Conservation (phyloP, 768 basidiomycete species). For the Tylopilus subfusipes region DNA sequence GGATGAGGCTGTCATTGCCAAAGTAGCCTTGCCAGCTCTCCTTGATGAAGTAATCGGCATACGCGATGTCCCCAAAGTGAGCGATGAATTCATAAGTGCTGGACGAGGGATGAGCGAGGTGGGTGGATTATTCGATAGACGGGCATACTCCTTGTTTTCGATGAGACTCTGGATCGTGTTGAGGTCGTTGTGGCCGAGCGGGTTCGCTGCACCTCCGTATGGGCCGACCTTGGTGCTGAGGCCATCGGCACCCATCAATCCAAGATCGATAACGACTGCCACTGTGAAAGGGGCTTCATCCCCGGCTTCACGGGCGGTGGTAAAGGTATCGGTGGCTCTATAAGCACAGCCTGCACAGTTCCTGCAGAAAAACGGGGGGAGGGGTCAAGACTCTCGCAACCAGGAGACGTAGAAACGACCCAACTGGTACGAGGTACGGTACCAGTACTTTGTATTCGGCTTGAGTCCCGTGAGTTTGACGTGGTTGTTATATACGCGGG, state of each 20-base stretch:
- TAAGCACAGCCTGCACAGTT: constrained; percentile 29
- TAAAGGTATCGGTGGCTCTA: constrained; percentile 23
- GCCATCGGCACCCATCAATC: constrained; percentile 27
- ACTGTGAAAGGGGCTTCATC: constrained; percentile 20
- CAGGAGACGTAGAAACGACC: not conserved
- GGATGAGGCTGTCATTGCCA: constrained; percentile 25
- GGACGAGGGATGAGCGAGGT: not conserved
- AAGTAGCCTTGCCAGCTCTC: constrained; percentile 33
- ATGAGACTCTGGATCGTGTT: constrained; percentile 30
- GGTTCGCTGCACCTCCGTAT: constrained; percentile 17
- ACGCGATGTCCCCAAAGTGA: constrained; percentile 26
- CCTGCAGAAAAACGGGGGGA: constrained; percentile 1
- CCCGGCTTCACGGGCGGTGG: constrained; percentile 20
- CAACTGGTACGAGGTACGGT: constrained; percentile 26
- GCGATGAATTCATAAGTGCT: constrained; percentile 28
- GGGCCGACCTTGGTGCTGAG: constrained; percentile 31
- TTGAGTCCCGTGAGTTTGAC: constrained; percentile 25
- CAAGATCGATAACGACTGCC: constrained; percentile 26
- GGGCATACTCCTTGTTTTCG: constrained; percentile 25
- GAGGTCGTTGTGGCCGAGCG: constrained; percentile 25
- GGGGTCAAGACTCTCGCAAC: not conserved
- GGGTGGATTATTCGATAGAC: not conserved
- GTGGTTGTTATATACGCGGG: constrained; percentile 29
- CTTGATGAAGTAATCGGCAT: constrained; percentile 28
- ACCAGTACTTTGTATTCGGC: constrained; percentile 27